Conservation (phyloP, 345 rosid species). For the Carallia pectinifolia region DNA sequence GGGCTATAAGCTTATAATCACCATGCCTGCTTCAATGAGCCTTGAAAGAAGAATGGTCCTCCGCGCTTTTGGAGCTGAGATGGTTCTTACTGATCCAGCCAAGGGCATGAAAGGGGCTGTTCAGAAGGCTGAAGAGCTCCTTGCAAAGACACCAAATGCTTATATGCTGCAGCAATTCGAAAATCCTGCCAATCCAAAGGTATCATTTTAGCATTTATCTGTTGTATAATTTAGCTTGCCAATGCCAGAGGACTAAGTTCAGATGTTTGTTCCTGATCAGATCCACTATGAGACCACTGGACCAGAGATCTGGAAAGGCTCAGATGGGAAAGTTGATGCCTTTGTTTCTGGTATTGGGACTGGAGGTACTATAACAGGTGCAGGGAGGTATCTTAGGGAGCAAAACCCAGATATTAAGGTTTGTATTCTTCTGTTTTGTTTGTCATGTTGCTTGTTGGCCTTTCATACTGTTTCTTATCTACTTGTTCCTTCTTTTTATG, state of each 20-base stretch:
- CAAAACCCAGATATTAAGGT: slow-evolving; percentile 68
- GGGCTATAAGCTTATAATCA: slow-evolving; percentile 65
- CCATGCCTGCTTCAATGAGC: slow-evolving; percentile 85
- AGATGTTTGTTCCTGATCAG: slow-evolving; percentile 27
- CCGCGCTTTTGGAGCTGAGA: slow-evolving; percentile 74
- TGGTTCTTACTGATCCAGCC: slow-evolving; percentile 69
- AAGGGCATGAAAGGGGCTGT: slow-evolving; percentile 69
- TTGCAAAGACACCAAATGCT: slow-evolving; percentile 55
- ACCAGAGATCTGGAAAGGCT: slow-evolving; percentile 65
- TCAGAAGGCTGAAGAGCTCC: slow-evolving; percentile 66
- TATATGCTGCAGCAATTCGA: slow-evolving; percentile 69
- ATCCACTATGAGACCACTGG: slow-evolving; percentile 67
- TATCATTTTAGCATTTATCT: slow-evolving; percentile 24
- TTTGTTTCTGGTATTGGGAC: slow-evolving; percentile 67
- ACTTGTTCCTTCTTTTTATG: background rate
- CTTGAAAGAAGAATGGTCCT: slow-evolving; percentile 83
- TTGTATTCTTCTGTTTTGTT: slow-evolving; percentile 8
- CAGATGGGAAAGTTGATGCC: slow-evolving; percentile 58
- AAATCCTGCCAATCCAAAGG: slow-evolving; percentile 75
- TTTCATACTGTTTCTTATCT: slow-evolving; percentile 1
- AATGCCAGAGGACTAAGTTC: slow-evolving; percentile 3
- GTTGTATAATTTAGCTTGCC: background rate
- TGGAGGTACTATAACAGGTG: slow-evolving; percentile 67
- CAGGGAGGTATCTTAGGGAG: slow-evolving; percentile 61
- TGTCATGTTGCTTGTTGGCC: background rate